Conservation (phyloP, 208 protist genomes). For the Trypanosoma cruzi region DNA sequence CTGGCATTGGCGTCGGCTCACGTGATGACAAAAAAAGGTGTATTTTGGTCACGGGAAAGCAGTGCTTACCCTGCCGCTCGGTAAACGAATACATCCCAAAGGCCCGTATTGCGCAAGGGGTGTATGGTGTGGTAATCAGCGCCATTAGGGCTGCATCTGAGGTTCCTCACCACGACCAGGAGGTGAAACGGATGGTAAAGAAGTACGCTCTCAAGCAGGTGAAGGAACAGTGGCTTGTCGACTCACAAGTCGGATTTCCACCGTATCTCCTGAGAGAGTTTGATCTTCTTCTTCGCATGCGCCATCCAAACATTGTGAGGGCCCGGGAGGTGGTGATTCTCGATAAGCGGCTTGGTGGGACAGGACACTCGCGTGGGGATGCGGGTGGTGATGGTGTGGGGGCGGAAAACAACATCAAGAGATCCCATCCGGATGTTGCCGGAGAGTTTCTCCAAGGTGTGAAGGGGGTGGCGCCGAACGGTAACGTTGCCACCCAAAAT, state of each 20-base stretch:
- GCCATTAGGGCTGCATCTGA: slow-evolving; percentile 28
- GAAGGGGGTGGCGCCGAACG: not conserved
- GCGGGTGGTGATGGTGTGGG: not conserved
- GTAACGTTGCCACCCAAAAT: slow-evolving; percentile 5
- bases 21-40: slow-evolving; percentile 1
- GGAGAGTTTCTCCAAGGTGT: not conserved
- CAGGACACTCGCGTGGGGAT: slow-evolving; percentile 5
- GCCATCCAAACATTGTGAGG: slow-evolving; percentile 80
- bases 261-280: slow-evolving; percentile 86
- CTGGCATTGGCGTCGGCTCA: not conserved
- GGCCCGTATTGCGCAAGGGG: slow-evolving; percentile 61
- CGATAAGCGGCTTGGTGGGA: slow-evolving; percentile 22
- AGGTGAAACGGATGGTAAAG: slow-evolving; percentile 1
- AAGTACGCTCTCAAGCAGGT: slow-evolving; percentile 84
- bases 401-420: not conserved
- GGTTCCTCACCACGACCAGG: not conserved
- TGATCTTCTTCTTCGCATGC: slow-evolving; percentile 74
- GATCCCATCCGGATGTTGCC: not conserved
- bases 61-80: slow-evolving; percentile 48
- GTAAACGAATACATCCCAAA: slow-evolving; percentile 64
- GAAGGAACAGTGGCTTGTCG: slow-evolving; percentile 73
- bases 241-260: slow-evolving; percentile 82
- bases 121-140: slow-evolving; percentile 86
- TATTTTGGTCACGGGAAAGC: slow-evolving; percentile 40
- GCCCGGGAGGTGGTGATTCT: slow-evolving; percentile 55